A percentile compares a stretch with the other conserved stretches of the same genome.
Evolutionary conservation across 148 eudicot species (phyloP).

Genomic region (Polygonum aviculare): DNA sequence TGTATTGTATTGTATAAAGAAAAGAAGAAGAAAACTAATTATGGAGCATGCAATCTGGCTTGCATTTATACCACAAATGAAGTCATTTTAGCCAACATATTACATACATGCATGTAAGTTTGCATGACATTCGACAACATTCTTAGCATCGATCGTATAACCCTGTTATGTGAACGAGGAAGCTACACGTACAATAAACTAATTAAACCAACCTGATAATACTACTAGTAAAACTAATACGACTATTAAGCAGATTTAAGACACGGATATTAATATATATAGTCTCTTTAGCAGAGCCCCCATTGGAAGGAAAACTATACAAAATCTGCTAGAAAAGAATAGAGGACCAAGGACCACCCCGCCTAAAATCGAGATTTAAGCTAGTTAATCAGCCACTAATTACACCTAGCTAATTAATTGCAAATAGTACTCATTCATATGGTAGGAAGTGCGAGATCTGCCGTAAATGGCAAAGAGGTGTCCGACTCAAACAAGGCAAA

Average conservation of each 20-base stretch:
- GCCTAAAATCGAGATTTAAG: slow-evolving; percentile 1
- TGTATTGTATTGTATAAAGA: too few relatives aligned
- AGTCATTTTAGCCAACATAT: too few relatives aligned
- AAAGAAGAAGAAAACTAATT: too few relatives aligned
- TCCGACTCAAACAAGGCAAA: slow-evolving; percentile 28
- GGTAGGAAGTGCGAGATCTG: slow-evolving; percentile 5
- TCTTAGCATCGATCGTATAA: neutral
- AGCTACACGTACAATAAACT: neutral
- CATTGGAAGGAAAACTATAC: neutral
- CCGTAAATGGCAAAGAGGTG: slow-evolving; percentile 27
- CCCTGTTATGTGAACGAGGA: neutral
- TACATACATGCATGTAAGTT: neutral
- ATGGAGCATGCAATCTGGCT: too few relatives aligned
- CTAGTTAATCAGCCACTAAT: neutral
- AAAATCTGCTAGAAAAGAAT: slow-evolving; percentile 4
- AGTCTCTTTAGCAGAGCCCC: neutral
- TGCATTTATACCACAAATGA: too few relatives aligned
- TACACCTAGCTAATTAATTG: neutral
- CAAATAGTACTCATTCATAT: too few relatives aligned
- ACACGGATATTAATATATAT: too few relatives aligned
- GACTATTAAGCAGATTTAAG: too few relatives aligned
- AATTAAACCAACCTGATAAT: neutral
- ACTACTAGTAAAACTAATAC: too few relatives aligned
- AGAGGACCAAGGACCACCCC: neutral
- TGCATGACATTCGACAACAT: slow-evolving; percentile 4